Conservation (phyloP, 2,329 filamentous ascomycete species). For the Ceratocystis albifundus region DNA sequence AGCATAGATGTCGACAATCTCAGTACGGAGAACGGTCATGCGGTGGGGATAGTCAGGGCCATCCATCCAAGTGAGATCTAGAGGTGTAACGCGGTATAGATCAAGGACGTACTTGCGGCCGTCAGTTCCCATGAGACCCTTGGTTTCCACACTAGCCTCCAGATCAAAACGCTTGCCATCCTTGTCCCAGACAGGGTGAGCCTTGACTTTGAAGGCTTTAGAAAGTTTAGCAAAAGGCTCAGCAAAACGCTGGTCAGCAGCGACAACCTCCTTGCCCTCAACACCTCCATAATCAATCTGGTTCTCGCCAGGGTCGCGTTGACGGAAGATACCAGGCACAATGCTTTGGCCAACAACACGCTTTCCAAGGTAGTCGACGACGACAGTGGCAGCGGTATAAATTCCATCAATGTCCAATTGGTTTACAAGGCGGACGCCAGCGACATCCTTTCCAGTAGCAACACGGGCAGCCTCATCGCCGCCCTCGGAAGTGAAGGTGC, state of each 20-base stretch:
- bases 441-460: slow-evolving; percentile 91
- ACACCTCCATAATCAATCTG: slow-evolving; percentile 98
- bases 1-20: slow-evolving; percentile 78
- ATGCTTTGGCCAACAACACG: slow-evolving; percentile 96
- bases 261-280: slow-evolving; percentile 90
- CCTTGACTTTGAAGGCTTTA: slow-evolving; percentile 80
- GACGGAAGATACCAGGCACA: slow-evolving; percentile 97
- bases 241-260: slow-evolving; percentile 76
- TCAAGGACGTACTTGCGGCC: slow-evolving; percentile 96
- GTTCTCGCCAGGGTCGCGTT: slow-evolving; percentile 91
- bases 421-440: slow-evolving; percentile 88
- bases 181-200: slow-evolving; percentile 96
- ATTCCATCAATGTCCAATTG: slow-evolving; percentile 91
- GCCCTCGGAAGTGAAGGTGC: slow-evolving; percentile 91
- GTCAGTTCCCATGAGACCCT: slow-evolving; percentile 92
- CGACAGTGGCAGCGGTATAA: slow-evolving; percentile 90
- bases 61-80: slow-evolving; percentile 86
- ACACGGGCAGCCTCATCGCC: slow-evolving; percentile 93
- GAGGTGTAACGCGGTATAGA: slow-evolving; percentile 82
- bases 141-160: slow-evolving; percentile 93
- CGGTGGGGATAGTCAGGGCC: slow-evolving; percentile 69
- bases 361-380: slow-evolving; percentile 94
- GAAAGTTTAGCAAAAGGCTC: slow-evolving; percentile 81
- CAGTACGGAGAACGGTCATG: slow-evolving; percentile 86
- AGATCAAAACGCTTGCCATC: slow-evolving; percentile 80